A percentile compares a stretch with the other conserved stretches of the same genome.
Conservation (phyloP, 768 basidiomycete species). For the Inosperma sp. region DNA sequence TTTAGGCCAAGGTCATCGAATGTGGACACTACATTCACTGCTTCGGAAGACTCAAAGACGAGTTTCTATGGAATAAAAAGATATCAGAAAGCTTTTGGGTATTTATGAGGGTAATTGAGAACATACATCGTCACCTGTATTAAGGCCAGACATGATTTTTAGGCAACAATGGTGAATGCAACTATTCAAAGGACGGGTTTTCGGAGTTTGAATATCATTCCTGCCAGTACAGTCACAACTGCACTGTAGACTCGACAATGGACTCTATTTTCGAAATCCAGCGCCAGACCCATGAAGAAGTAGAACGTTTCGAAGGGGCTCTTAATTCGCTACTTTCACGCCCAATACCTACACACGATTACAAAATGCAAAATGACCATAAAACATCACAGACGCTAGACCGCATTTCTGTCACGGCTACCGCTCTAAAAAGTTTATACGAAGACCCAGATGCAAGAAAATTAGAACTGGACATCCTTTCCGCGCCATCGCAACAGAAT, state of each 20-base stretch:
- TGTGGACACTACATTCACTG: constrained; percentile 82
- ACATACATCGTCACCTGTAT: constrained; percentile 78
- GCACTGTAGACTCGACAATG: constrained; percentile 46
- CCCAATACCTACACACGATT: constrained; percentile 57
- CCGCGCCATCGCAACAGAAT: constrained; percentile 53
- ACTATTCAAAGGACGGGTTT: constrained; percentile 24
- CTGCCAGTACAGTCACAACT: constrained; percentile 13
- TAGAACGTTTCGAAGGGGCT: constrained; percentile 86
- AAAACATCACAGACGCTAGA: constrained; percentile 86
- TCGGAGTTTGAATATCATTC: constrained; percentile 54
- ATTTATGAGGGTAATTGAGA: constrained; percentile 10
- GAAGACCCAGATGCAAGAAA: constrained; percentile 70
- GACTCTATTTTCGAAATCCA: constrained; percentile 94
- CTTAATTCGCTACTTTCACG: constrained; percentile 80
- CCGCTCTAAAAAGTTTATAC: constrained; percentile 67
- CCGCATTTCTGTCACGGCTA: constrained; percentile 67
- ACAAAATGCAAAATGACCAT: constrained; percentile 73
- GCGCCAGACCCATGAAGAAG: constrained; percentile 92
- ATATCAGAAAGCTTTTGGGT: constrained; percentile 9
- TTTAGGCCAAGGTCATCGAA: constrained; percentile 91
- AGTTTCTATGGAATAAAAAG: constrained; percentile 74
- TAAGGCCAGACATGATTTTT: constrained; percentile 70
- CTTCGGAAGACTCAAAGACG: constrained; percentile 92
- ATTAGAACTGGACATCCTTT: constrained; percentile 60
- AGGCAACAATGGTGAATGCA: constrained; percentile 36